phyloP scores from a whole-genome alignment of 148 eudicot genomes.

The Cornus kousa region DNA sequence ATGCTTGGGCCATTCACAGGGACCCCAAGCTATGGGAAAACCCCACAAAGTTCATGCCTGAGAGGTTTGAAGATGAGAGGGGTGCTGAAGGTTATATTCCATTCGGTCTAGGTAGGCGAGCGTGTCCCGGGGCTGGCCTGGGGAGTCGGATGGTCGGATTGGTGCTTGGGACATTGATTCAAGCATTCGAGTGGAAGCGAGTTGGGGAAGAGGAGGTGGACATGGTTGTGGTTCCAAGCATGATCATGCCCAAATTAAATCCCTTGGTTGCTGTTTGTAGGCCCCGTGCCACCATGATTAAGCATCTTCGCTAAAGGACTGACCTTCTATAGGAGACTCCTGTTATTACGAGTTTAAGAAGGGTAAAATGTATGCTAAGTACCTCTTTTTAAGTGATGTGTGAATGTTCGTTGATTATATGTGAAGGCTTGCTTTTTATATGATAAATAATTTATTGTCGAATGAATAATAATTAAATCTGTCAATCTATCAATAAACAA shows the following conservation, averaged over 20 bases:
- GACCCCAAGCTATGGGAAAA: constrained; percentile 35
- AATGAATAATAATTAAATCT: no score
- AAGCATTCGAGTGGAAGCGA: constrained; percentile 37
- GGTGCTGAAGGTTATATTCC: constrained; percentile 31
- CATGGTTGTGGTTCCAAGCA: background rate
- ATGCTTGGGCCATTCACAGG: no score
- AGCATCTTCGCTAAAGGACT: constrained; percentile 5
- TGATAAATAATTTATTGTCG: no score
- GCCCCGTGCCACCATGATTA: background rate
- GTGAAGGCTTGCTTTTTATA: no score
- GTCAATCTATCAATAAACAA: no score
- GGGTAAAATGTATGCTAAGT: no score
- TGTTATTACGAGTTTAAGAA: no score
- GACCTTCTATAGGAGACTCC: no score
- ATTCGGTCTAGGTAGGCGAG: constrained; percentile 36
- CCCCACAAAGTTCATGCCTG: constrained; percentile 28
- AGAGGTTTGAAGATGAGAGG: constrained; percentile 25
- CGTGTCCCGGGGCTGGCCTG: constrained; percentile 36
- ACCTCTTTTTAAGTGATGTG: no score
- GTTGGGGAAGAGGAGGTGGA: constrained; percentile 12
- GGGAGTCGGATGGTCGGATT: constrained; percentile 27
- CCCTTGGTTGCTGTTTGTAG: background rate
- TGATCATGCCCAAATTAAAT: background rate
- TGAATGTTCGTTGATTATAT: no score
- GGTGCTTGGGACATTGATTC: constrained; percentile 22